Evolutionary conservation across 2,329 filamentous ascomycete species (phyloP), one percentile per base, ranked within the genome.

Genomic region (Fulvia fulva): DNA sequence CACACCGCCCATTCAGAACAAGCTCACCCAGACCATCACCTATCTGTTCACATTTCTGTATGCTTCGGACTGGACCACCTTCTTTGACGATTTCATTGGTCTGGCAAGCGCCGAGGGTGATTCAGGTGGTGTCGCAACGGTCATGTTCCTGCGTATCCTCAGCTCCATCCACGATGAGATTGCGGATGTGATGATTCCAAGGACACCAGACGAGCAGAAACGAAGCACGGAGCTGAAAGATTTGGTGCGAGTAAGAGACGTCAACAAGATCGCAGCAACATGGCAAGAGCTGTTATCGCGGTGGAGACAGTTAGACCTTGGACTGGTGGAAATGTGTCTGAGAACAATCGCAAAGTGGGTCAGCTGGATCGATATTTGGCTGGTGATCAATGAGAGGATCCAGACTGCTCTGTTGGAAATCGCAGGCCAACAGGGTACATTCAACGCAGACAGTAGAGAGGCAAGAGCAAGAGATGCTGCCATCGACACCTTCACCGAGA

Each of bases 341-440:
- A 91, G 88, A 75, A 88, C 91, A n/a, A 86, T 99, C 64, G 91
- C 91, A 37, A 94, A 93, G 73, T 99, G 94, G 93, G 91, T 96
- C 60, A 95, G 91, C 81, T 99, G 94, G 94, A 96, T 95, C 70
- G 94, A 97, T 71, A 97, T 99, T 68, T 89, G 89, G 52, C 80
- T 99, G 57, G 87, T 99, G 46, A 90, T 99, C 68, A 96, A 95
- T 74, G 85, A 92, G 71, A 84, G 87, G 55, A 94, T 96, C 83
- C 85, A 97, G 68, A 86, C 83, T 70, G 83, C 91, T 51, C 81
- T 99, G 59, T 87, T 97, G 69, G 89, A 94, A 64, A 84, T 97
- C 63, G 88, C 96, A 56, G 90, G 90, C n/a, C 88, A 74, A 80
- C 85, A 75, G 74, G 83, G 70, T 82, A 85, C 72, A 71, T 81